Percentiles rank a stretch among this genome's conserved stretches.
These are phyloP conservation scores for Coemansia sp. DNA, from an alignment of 192 early-diverging fungal species.

Conservation along the genomic window DNA sequence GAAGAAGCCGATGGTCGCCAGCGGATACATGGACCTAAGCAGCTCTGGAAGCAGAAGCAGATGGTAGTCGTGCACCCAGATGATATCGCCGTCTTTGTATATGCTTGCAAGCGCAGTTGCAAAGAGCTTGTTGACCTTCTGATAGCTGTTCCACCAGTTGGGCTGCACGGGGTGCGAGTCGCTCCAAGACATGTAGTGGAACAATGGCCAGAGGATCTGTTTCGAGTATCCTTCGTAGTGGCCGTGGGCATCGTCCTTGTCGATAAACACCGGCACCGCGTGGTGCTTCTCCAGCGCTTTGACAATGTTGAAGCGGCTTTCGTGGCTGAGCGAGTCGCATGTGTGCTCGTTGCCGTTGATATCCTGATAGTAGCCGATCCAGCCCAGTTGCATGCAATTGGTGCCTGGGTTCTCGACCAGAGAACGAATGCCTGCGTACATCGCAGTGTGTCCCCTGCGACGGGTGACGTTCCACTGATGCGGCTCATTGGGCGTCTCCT, in stretches of 20 bases:
- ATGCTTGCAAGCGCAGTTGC: constrained; percentile 68
- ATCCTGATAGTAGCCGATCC: constrained; percentile 65
- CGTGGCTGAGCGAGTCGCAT: constrained; percentile 52
- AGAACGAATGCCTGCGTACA: constrained; percentile 80
- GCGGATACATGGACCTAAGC: constrained; percentile 73
- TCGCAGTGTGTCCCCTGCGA: constrained; percentile 82
- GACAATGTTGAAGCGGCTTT: constrained; percentile 58
- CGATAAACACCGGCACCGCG: constrained; percentile 77
- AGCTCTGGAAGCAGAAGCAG: constrained; percentile 87
- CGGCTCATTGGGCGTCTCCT: constrained; percentile 40
- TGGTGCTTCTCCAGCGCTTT: constrained; percentile 57
- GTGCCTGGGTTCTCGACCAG: constrained; percentile 56
- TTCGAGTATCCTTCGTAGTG: constrained; percentile 99
- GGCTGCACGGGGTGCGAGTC: constrained; percentile 63
- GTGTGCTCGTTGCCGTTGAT: constrained; percentile 60
- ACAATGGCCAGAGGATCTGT: constrained; percentile 91
- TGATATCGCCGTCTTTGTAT: constrained; percentile 75
- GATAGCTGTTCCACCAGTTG: constrained; percentile 77
- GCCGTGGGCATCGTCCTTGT: constrained; percentile 64
- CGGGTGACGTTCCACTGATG: constrained; percentile 58
- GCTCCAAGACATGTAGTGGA: constrained; percentile 93
- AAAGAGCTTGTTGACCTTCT: constrained; percentile 76
- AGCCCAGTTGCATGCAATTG: constrained; percentile 74
- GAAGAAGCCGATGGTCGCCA: constrained; percentile 89
- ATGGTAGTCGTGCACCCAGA: constrained; percentile 97